Conservation (phyloP, 192 early-diverging fungal genomes). For the Hyaloraphidium curvatum region DNA sequence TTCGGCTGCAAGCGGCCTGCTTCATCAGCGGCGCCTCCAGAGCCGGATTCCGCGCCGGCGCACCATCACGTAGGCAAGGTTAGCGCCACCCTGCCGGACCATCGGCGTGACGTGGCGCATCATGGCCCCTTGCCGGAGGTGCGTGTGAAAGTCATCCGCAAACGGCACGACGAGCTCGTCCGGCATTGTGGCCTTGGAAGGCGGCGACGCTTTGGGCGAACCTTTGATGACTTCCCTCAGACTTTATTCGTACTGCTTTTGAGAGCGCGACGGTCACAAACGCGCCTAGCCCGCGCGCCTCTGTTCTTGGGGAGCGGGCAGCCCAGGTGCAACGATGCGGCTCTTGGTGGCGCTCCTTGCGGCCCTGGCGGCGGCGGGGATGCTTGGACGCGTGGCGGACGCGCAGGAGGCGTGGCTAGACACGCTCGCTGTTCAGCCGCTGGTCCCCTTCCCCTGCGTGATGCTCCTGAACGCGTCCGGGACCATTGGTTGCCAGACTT, state of each 20-base stretch:
- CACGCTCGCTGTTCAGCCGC: neutral
- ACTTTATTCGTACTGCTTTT: neutral
- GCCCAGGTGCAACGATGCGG: neutral
- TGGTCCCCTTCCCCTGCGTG: neutral
- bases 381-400: too few relatives aligned
- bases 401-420: too few relatives aligned
- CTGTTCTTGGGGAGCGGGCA: neutral
- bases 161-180: slow-evolving; percentile 41
- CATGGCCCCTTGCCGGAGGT: slow-evolving; percentile 78
- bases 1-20: slow-evolving; percentile 50
- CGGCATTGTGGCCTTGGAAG: neutral
- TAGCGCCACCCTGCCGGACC: slow-evolving; percentile 58
- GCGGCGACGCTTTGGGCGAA: neutral
- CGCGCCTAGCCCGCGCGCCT: neutral
- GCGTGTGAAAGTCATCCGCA: slow-evolving; percentile 79
- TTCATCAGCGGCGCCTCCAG: neutral
- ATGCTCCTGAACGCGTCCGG: neutral
- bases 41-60: neutral
- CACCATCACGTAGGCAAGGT: slow-evolving; percentile 85
- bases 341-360: neutral
- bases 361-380: too few relatives aligned
- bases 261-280: neutral
- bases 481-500: neutral
- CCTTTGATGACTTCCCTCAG: neutral
- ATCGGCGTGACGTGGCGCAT: slow-evolving; percentile 77